Base-by-base conservation (phyloP, 2,329 filamentous ascomycete species). In the Penicillium frequentans region DNA sequence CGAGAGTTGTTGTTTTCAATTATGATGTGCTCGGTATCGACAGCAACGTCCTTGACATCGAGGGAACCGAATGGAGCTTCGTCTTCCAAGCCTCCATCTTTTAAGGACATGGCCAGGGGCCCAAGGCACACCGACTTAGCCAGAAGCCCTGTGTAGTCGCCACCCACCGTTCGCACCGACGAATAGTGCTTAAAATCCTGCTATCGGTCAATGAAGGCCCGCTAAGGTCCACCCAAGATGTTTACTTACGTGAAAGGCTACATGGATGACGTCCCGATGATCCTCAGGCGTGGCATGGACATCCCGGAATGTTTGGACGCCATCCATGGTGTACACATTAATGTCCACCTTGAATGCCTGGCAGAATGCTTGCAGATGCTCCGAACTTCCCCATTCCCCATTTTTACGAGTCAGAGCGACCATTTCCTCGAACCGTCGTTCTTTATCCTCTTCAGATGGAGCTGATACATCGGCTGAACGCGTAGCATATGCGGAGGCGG, bases 141-240 rank as follows among this genome's bases (percentile, higher is more conserved):
- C 77, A 74, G 48, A 21, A 67, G 59, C 8, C 85, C 86, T 29
- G 75, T 78, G 68, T 86, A 84, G 8, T 84, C 84, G 7, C 85
- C 85, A 59, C 82, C 72, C 46, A 83, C 72, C 65, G 85, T 84
- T 54, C 86, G 81, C 62, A 89, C 83, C 0, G 86, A 88, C 5
- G 85, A 88, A 72, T 87, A 89, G 68, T 89, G 86, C 67, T 88
- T 81, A 77, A 84, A 88, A 46, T 75, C 79, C 83, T 87, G 68
- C 33, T 67, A 62, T 53, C 23, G 16, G 35, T 65, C 51, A 65
- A 60, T 24, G 49, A 23, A n/a, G 44, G 14, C 43, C 46, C 43
- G 39, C 56, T 53, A 46, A 10, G 47, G 24, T 8, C 16, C 14
- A 23, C 45, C 5, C 13, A 23, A 49, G 33, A 10, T 19, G 42